Evolutionary conservation across 108 stramenopile genomes (phyloP), one percentile per base, ranked within the genome.

Genomic region (Craspedostauros australis): DNA sequence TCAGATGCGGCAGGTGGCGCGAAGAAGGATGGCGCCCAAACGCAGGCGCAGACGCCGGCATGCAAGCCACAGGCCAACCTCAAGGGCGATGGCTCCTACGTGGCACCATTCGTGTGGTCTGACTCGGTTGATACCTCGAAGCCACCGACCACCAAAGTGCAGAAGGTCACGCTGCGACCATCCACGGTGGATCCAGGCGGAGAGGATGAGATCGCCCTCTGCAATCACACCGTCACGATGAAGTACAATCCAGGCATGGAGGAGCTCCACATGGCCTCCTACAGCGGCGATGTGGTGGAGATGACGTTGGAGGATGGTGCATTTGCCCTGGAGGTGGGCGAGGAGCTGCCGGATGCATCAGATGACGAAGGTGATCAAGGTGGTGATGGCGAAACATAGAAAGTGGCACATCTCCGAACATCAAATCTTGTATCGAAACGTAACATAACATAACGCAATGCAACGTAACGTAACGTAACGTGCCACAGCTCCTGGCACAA

Each of bases 161-260:
- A 60, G 36, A 53, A 43, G 5, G 43, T 46, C 4, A 53, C 40
- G 36, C 51, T 73, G 15, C 8, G 50, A 34, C 50, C 57, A n/a
- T 28, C 61, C 20, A 55, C 14, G 19, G 39, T 47, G 28, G 77
- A 75, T 11, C 75, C 79, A 21, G 88, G 82, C 8, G 84, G 84
- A 6, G 65, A 66, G 56, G 84, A 86, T 46, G 82, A 90, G 61
- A 44, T 73, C 29, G 73, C 84, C 9, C 54, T 90, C 1, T 86
- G 88, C 58, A 77, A 80, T 58, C 66, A 80, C 18, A 54, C 64
- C 27, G 66, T 90, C 12, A 68, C 66, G 1, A 54, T 86, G 36
- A 54, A 46, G 2, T 90, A 81, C 60, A 68, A 76, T 36, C 66
- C 81, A 11, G 46, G 66, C n/a, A 82, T 86, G 77, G 57, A 62